Evolutionary conservation across 176 grass and related monocot species (phyloP).

Genomic region (Bothriochloa decipiens): DNA sequence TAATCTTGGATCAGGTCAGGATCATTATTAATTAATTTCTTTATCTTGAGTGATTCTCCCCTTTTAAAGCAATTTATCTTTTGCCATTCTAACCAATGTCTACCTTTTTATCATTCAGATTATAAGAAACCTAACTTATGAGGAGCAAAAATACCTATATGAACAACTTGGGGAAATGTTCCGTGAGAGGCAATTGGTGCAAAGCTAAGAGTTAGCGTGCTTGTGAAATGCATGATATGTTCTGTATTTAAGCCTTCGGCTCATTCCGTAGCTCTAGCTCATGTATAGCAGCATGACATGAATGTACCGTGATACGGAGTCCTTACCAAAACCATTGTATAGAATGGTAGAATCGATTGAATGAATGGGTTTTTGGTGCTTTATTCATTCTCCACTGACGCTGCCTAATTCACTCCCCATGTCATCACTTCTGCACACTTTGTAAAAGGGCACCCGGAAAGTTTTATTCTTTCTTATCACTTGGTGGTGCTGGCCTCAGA

Average conservation of each 20-base stretch:
- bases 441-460: not conserved
- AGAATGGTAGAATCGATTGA: constrained; percentile 48
- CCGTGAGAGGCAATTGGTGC: constrained; percentile 48
- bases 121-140: constrained; percentile 78
- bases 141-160: constrained; percentile 86
- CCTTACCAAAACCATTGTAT: constrained; percentile 48
- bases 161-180: constrained; percentile 73
- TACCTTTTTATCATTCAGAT: constrained; percentile 39
- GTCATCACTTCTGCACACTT: constrained; percentile 1
- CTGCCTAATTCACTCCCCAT: constrained; percentile 5
- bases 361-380: constrained; percentile 47
- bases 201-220: constrained; percentile 47
- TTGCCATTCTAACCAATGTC: constrained; percentile 9
- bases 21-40: not conserved
- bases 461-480: constrained; percentile 40
- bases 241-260: too few species aligned
- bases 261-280: constrained; percentile 43
- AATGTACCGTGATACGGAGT: constrained; percentile 34
- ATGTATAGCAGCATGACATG: constrained; percentile 40
- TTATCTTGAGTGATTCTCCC: constrained; percentile 11
- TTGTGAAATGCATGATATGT: constrained; percentile 30
- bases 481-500: not conserved
- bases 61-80: constrained; percentile 2
- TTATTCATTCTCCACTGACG: constrained; percentile 44
- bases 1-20: constrained; percentile 89